Conservation (phyloP, 2,329 filamentous ascomycete genomes). For the Truncatella angustata region DNA sequence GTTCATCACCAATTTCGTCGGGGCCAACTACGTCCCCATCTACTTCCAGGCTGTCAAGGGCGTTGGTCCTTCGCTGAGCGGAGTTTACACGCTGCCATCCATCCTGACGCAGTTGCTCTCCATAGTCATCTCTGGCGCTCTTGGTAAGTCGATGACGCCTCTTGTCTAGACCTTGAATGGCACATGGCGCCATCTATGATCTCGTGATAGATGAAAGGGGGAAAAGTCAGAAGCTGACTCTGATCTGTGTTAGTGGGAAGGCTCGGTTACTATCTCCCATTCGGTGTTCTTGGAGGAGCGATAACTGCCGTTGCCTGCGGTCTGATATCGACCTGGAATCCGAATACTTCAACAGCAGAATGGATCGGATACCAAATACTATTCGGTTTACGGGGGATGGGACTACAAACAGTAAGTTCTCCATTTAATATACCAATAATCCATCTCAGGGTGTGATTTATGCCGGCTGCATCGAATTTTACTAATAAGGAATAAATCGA, state of each 20-base stretch:
- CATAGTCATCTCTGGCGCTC: neutral
- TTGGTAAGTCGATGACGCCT: no score
- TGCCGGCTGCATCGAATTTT: slow-evolving; percentile 22
- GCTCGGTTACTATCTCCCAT: slow-evolving; percentile 21
- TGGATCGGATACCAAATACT: slow-evolving; percentile 24
- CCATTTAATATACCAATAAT: slow-evolving; percentile 30
- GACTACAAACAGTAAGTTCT: slow-evolving; percentile 23
- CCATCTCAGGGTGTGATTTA: slow-evolving; percentile 21
- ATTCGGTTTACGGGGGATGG: slow-evolving; percentile 21
- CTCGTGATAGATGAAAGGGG: no score
- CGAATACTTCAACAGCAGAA: slow-evolving; percentile 12
- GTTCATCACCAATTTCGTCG: neutral
- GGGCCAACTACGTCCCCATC: neutral
- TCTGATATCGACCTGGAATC: slow-evolving; percentile 17
- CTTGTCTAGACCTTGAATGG: no score
- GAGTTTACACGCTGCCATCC: neutral
- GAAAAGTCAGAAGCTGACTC: no score
- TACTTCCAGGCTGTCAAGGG: slow-evolving; percentile 3
- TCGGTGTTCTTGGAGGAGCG: slow-evolving; percentile 14
- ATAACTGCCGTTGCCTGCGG: slow-evolving; percentile 18
- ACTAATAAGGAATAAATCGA: neutral
- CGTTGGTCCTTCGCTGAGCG: neutral
- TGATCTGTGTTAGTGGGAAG: slow-evolving; percentile 17
- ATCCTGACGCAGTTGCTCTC: neutral
- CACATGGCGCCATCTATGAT: no score